Conservation (phyloP, 164 flowering plant genomes). For the Vitis cinerea region DNA sequence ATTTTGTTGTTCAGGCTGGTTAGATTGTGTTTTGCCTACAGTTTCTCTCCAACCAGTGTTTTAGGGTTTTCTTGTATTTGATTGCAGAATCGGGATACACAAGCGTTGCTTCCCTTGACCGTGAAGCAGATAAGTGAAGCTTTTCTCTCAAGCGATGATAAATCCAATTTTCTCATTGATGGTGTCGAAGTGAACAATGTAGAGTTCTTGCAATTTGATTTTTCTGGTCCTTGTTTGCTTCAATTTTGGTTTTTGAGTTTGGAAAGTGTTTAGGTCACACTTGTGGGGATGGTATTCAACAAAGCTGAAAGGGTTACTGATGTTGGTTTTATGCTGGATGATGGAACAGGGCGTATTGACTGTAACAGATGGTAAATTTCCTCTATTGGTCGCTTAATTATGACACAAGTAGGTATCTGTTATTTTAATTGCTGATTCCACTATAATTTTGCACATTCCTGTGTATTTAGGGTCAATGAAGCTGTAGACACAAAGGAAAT, state of each 20-base stretch:
- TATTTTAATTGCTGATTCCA: neutral
- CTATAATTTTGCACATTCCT: neutral
- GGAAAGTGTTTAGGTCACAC: conserved; percentile 48
- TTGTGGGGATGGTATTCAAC: conserved; percentile 66
- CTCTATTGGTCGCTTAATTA: neutral
- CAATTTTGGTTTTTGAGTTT: conserved; percentile 5
- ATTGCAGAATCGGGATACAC: conserved; percentile 65
- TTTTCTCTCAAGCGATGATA: conserved; percentile 46
- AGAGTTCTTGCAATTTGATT: conserved; percentile 2
- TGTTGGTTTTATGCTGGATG: conserved; percentile 66
- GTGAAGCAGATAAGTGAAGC: conserved; percentile 79
- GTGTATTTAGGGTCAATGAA: conserved; percentile 58
- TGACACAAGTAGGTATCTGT: neutral
- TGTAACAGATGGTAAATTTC: conserved; percentile 66
- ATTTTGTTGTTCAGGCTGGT: neutral
- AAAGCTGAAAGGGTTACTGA: conserved; percentile 70
- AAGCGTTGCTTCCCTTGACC: conserved; percentile 72
- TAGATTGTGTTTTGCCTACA: neutral
- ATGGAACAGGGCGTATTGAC: conserved; percentile 87
- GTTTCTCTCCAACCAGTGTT: neutral
- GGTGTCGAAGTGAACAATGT: conserved; percentile 79
- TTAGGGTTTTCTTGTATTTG: neutral
- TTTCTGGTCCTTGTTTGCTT: conserved; percentile 6
- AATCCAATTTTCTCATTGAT: conserved; percentile 54
- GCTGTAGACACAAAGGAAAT: conserved; percentile 54